Evolutionary conservation across 805 yeast genomes (phyloP).

Genomic region (Lipomyces sp.): DNA sequence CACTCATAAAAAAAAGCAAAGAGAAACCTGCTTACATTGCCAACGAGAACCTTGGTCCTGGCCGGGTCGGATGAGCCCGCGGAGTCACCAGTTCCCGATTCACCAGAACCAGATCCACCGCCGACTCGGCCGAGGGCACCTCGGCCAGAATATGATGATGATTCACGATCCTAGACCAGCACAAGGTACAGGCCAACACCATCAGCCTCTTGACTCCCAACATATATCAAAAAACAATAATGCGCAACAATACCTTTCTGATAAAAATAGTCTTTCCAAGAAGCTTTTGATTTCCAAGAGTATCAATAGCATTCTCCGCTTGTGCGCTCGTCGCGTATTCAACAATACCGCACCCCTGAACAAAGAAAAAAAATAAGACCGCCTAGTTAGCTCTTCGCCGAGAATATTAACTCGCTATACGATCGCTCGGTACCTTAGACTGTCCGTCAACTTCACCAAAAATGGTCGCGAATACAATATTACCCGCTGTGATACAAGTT

Average conservation of each 20-base stretch:
- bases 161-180: conserved; percentile 52
- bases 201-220: no score
- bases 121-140: conserved; percentile 29
- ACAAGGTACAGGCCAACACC: neutral
- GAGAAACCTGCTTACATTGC: conserved; percentile 22
- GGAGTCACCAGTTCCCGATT: conserved; percentile 11
- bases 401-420: no score
- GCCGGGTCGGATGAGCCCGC: conserved; percentile 17
- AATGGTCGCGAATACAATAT: conserved; percentile 76
- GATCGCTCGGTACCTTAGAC: no score
- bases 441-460: conserved; percentile 74
- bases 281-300: conserved; percentile 61
- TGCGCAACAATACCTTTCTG: conserved; percentile 53
- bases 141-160: conserved; percentile 33
- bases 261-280: conserved; percentile 80
- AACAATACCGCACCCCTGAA: conserved; percentile 57
- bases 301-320: conserved; percentile 67
- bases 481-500: no score
- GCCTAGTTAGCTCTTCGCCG: no score
- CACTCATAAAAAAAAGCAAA: neutral
- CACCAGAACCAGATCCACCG: conserved; percentile 2
- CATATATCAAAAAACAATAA: no score
- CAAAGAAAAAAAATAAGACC: neutral
- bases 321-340: conserved; percentile 66
- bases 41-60: conserved; percentile 29